Percentiles rank a stretch among this genome's conserved stretches.
Conservation (phyloP, 1,284 basidiomycete species). For the Flammula alnicola region DNA sequence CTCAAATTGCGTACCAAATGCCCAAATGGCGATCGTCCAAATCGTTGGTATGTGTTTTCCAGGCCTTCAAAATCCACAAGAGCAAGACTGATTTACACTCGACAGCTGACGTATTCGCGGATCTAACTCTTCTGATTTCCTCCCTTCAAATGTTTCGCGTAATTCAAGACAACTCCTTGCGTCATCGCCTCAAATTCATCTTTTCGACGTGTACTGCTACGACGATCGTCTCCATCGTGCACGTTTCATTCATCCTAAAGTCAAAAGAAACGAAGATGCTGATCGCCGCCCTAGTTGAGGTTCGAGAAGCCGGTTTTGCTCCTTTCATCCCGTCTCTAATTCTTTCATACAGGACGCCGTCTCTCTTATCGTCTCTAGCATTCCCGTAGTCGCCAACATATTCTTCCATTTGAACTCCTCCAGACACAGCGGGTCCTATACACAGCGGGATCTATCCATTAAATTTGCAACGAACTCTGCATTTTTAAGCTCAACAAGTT, state of each 20-base stretch:
- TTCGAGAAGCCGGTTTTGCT: slow-evolving; percentile 10
- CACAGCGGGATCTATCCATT: no score
- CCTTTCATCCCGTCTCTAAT: not conserved
- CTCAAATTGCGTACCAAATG: slow-evolving; percentile 20
- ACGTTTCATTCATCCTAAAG: slow-evolving; percentile 41
- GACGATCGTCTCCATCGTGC: slow-evolving; percentile 46
- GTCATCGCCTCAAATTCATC: slow-evolving; percentile 41
- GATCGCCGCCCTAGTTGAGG: slow-evolving; percentile 45
- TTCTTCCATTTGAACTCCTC: slow-evolving; percentile 27
- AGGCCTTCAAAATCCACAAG: not conserved
- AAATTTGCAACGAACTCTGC: no score
- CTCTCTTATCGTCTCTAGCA: slow-evolving; percentile 45
- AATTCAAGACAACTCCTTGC: slow-evolving; percentile 37
- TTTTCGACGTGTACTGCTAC: slow-evolving; percentile 46
- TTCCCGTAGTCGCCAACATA: slow-evolving; percentile 43
- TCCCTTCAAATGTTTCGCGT: slow-evolving; percentile 41
- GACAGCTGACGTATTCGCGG: slow-evolving; percentile 24
- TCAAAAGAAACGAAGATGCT: slow-evolving; percentile 36
- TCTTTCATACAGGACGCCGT: slow-evolving; percentile 33
- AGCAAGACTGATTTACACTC: not conserved
- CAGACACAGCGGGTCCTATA: not conserved
- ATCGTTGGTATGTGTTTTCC: slow-evolving; percentile 25
- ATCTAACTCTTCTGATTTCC: slow-evolving; percentile 33
- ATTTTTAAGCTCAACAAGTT: no score
- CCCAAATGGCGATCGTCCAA: slow-evolving; percentile 26